Evolutionary conservation across 139 green algal species (phyloP).

Genomic region (Volvox africanus): DNA sequence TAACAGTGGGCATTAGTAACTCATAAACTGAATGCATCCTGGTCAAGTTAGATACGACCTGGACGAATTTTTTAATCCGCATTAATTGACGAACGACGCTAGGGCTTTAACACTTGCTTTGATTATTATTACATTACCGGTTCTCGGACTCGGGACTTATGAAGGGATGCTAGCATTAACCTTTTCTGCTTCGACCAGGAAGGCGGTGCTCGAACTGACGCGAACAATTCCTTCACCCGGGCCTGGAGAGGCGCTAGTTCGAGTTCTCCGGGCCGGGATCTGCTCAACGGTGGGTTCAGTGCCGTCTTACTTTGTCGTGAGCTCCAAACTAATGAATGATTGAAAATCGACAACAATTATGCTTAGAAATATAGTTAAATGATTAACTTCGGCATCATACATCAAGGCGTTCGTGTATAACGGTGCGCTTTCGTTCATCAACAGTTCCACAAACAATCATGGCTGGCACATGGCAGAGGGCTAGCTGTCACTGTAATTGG

Average conservation of each 20-base stretch:
- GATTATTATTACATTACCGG: no score
- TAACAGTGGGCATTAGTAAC: no score
- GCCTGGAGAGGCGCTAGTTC: constrained; percentile 59
- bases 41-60: no score
- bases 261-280: constrained; percentile 63
- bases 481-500: not conserved
- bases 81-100: no score
- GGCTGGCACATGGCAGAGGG: not conserved
- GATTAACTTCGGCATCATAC: not conserved
- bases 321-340: no score
- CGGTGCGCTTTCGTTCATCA: not conserved
- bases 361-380: no score
- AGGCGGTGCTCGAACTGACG: constrained; percentile 41
- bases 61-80: no score
- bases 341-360: no score
- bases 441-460: not conserved
- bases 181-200: constrained; percentile 36
- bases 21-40: no score
- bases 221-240: constrained; percentile 49
- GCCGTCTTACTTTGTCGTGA: no score
- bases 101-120: no score
- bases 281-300: constrained; percentile 62
- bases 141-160: not conserved
- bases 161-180: constrained; percentile 54
- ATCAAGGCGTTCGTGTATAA: not conserved